Percentiles rank a stretch among this genome's conserved stretches.
These are phyloP conservation scores for Naganishia vaughanmartiniae DNA, from an alignment of 768 basidiomycete genomes.

Conservation along the genomic window DNA sequence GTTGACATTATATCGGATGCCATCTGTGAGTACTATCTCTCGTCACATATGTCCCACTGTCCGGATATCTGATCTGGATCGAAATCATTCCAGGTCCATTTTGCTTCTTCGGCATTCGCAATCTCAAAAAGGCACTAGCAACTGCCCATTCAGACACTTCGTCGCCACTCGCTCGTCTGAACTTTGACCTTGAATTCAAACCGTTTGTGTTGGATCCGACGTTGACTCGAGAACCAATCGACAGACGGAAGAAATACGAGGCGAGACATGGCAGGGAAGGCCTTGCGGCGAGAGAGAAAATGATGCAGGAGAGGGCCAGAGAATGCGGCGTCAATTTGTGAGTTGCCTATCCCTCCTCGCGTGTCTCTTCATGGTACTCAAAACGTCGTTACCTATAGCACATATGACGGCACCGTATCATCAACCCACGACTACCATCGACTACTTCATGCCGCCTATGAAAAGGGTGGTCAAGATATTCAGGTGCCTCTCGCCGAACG, in stretches of 20 bases:
- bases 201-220: constrained; percentile 57
- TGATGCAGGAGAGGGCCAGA: constrained; percentile 59
- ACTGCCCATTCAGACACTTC: constrained; percentile 39
- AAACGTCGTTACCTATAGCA: constrained; percentile 52
- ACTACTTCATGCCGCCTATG: constrained; percentile 66
- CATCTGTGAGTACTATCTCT: constrained; percentile 31
- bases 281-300: constrained; percentile 53
- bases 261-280: constrained; percentile 59
- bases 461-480: constrained; percentile 62
- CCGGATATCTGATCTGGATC: background rate
- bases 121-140: constrained; percentile 26
- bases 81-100: constrained; percentile 32
- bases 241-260: constrained; percentile 35
- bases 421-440: constrained; percentile 71
- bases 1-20: constrained; percentile 41
- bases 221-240: constrained; percentile 44
- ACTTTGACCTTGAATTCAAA: constrained; percentile 56
- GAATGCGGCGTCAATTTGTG: constrained; percentile 64
- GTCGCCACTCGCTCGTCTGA: constrained; percentile 43
- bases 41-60: background rate
- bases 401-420: constrained; percentile 63
- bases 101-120: constrained; percentile 38
- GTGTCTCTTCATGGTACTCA: constrained; percentile 16
- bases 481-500: constrained; percentile 62
- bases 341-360: constrained; percentile 37